These are phyloP conservation scores for Yarrowia sp. DNA, from an alignment of 805 yeast species.

Conservation along the genomic window DNA sequence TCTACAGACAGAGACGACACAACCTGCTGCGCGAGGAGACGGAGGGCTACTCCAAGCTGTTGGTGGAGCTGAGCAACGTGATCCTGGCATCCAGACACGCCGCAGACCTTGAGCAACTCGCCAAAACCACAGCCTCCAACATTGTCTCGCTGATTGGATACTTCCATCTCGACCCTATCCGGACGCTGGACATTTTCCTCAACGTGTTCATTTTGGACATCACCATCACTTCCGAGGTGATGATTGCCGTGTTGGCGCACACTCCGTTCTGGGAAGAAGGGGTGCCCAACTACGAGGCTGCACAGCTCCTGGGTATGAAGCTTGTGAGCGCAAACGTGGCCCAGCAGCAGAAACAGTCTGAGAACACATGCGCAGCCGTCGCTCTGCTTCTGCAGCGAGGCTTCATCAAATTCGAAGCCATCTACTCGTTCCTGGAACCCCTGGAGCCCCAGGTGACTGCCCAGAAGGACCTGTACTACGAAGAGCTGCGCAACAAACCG, in stretches of 20 bases:
- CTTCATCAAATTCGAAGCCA: constrained; percentile 65
- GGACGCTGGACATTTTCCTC: constrained; percentile 69
- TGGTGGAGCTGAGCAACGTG: constrained; percentile 56
- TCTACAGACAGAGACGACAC: constrained; percentile 60
- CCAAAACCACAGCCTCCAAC: constrained; percentile 42
- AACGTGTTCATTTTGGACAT: constrained; percentile 59
- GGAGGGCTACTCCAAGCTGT: constrained; percentile 76
- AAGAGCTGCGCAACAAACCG: constrained; percentile 11
- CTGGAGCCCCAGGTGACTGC: constrained; percentile 11
- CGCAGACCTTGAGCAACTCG: constrained; percentile 40
- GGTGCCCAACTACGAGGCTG: constrained; percentile 55
- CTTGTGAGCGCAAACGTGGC: constrained; percentile 47
- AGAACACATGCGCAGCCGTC: constrained; percentile 56
- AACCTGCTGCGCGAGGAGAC: constrained; percentile 75
- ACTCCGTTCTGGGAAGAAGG: constrained; percentile 80
- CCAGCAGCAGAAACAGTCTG: constrained; percentile 46
- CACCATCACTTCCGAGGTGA: constrained; percentile 55
- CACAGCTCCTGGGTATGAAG: constrained; percentile 61
- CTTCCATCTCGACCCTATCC: constrained; percentile 73
- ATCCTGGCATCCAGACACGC: constrained; percentile 55
- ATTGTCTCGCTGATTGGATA: constrained; percentile 72
- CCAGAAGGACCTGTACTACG: constrained; percentile 21
- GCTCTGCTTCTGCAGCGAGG: constrained; percentile 69
- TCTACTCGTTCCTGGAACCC: constrained; percentile 66
- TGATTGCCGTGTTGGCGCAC: constrained; percentile 57